Evolutionary conservation across 2,329 filamentous ascomycete species (phyloP), one percentile per base, ranked within the genome.

Genomic region (Onygenales sp.): DNA sequence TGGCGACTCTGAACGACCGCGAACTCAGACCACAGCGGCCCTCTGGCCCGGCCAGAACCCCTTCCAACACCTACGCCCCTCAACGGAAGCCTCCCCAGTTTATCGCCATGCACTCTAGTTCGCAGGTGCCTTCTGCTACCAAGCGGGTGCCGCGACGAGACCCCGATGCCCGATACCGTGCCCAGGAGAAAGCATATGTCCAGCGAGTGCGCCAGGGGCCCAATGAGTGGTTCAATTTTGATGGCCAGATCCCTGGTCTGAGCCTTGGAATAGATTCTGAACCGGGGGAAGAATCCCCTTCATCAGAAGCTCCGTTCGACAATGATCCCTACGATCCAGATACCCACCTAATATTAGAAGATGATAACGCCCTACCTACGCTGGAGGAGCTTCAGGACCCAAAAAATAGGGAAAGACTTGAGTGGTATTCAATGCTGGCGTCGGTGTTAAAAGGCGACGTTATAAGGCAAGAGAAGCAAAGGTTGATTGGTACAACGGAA

Each of bases 351-450:
- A 95, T 95, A 63, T 91, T 95, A 65, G 87, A 88, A 54, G 90
- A 92, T 63, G 89, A 96, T 63, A 86, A 93, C 60, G 81, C 89
- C 59, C 87, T 93, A 62, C 91, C 91, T 0, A 93, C 88, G 3
- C 79, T 88, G 27, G 93, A 97, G 63, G 93, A 98, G 67, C 71
- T 97, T 51, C 86, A 87, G 68, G 87, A 96, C 62, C 87, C 90
- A 1, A 83, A 85, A 58, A 96, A 91, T 65, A 81, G 91, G 56
- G 93, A 97, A 70, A 80, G 92, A 44, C 76, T 98, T 27, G 93
- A 98, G 71, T 98, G 93, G 93, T 91, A 98, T 71, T 89, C 89
- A 2, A 98, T 98, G 93, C 74, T 98, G 53, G 88, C 92, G 55
- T 94, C 92, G 11, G 93, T 98, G 3, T 74, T 98, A 60, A 96